Percentiles rank a stretch among this genome's conserved stretches.
Conservation (phyloP, 495 filamentous ascomycete species). For the Glonium stellatum region DNA sequence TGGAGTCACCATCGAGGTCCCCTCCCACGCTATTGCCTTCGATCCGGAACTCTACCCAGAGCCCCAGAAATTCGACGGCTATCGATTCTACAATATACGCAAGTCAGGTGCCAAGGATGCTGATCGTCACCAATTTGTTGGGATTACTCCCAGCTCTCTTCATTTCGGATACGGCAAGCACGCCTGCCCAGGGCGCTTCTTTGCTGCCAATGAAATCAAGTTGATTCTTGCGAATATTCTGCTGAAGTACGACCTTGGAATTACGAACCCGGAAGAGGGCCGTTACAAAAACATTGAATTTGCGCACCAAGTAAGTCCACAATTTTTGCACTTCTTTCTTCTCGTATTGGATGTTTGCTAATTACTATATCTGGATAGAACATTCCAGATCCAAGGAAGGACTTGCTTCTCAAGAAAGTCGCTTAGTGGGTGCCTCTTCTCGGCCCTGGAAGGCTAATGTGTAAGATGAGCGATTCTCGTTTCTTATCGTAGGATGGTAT, state of each 20-base stretch:
- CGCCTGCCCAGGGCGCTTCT: slow-evolving; percentile 9
- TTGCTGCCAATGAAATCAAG: slow-evolving; percentile 13
- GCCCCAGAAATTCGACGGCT: slow-evolving; percentile 18
- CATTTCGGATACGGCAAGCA: slow-evolving; percentile 8
- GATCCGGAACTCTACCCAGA: slow-evolving; percentile 19
- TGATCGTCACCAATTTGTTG: background rate
- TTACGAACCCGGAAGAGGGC: background rate
- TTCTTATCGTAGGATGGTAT: too few relatives aligned
- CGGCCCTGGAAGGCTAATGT: too few relatives aligned
- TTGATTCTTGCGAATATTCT: slow-evolving; percentile 1
- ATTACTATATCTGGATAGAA: background rate
- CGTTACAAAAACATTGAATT: slow-evolving; percentile 4
- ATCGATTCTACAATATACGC: slow-evolving; percentile 20
- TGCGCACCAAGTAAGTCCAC: background rate
- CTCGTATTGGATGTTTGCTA: too few relatives aligned
- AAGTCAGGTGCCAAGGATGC: background rate
- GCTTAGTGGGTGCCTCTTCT: too few relatives aligned
- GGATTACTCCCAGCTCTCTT: background rate
- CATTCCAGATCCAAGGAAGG: slow-evolving; percentile 1
- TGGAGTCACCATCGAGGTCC: slow-evolving; percentile 16
- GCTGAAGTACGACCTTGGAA: background rate
- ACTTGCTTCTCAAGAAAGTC: background rate
- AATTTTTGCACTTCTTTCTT: too few relatives aligned
- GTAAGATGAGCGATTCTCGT: too few relatives aligned
- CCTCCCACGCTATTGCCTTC: slow-evolving; percentile 11